Percentiles rank a stretch among this genome's conserved stretches.
Evolutionary conservation across 176 grass and related monocot genomes (phyloP).

Genomic region (Thalia dealbata): DNA sequence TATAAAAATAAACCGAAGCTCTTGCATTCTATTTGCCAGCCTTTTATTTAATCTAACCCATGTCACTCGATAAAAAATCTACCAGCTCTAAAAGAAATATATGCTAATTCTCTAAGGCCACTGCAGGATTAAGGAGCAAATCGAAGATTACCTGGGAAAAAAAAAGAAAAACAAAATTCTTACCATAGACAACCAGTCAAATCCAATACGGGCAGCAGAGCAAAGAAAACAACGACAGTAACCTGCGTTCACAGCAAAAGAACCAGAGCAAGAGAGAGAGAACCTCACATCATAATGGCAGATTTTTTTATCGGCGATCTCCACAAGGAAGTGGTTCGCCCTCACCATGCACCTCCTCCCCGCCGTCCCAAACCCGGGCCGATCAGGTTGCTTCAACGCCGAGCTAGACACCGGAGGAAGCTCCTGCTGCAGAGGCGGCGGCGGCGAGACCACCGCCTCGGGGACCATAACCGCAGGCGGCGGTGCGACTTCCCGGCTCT

Average conservation of each 20-base stretch:
- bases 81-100: too few relatives aligned
- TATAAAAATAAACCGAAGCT: too few relatives aligned
- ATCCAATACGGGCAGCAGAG: not conserved
- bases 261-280: not conserved
- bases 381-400: constrained; percentile 23
- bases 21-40: too few relatives aligned
- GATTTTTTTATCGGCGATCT: constrained; percentile 51
- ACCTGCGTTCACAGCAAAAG: not conserved
- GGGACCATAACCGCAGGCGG: too few relatives aligned
- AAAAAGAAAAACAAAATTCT: too few relatives aligned
- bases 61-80: too few relatives aligned
- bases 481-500: constrained; percentile 32
- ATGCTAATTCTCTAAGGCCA: too few relatives aligned
- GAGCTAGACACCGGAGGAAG: constrained; percentile 43
- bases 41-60: too few relatives aligned
- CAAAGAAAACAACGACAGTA: not conserved
- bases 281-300: constrained; percentile 76
- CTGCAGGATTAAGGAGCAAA: too few relatives aligned
- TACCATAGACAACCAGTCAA: too few relatives aligned
- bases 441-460: too few relatives aligned
- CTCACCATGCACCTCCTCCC: constrained; percentile 38
- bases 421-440: constrained; percentile 5
- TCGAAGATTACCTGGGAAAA: not conserved
- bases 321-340: constrained; percentile 69
- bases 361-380: constrained; percentile 20